Evolutionary conservation across 495 filamentous ascomycete species (phyloP), one percentile per base, ranked within the genome.

Genomic region (Hypoxylon cercidicola): DNA sequence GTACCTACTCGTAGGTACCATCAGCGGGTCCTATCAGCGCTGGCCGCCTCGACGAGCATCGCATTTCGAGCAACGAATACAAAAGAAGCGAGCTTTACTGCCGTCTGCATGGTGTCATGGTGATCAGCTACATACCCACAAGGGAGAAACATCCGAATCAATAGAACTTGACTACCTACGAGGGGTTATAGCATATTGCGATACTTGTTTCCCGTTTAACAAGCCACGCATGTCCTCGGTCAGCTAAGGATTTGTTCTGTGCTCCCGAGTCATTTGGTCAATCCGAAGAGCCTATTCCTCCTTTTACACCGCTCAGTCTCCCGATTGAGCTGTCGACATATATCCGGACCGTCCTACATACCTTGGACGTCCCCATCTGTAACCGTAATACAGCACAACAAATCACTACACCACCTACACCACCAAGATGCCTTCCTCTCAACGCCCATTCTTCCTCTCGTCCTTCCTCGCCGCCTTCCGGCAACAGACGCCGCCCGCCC

Each of bases 391-490:
- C n/a, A n/a, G n/a, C 18, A 1, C 41, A 20, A 8, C 11, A 32
- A 21, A 39, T 18, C 50, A 34, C 40, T 16, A 44, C 39, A 35
- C 25, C 25, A n/a, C n/a, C n/a, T n/a, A n/a, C 11, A 66, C 51
- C 34, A 18, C 20, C 56, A 82, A 53, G 48, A 89, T 89, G 86
- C 81, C 90, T 0, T 91, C 70, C 16, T 73, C 89, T 57, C 92
- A 94, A 79, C 82, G 90, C 37, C 90, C 92, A 55, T 94, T 93
- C 83, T 83, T 82, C 72, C 83, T 96, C 64, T 87, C 89, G 55
- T 92, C 90, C 80, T 92, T 96, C 83, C 85, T 96, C 64, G 89
- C 90, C 71, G 90, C 91, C 66, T 94, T 94, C 75, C 88, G 92
- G 13, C 81, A 80, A 62, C 77, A 74, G 55, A 52, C 74, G 3